Conservation (phyloP, 257 asterid species). For the Solanum habrochaites region DNA sequence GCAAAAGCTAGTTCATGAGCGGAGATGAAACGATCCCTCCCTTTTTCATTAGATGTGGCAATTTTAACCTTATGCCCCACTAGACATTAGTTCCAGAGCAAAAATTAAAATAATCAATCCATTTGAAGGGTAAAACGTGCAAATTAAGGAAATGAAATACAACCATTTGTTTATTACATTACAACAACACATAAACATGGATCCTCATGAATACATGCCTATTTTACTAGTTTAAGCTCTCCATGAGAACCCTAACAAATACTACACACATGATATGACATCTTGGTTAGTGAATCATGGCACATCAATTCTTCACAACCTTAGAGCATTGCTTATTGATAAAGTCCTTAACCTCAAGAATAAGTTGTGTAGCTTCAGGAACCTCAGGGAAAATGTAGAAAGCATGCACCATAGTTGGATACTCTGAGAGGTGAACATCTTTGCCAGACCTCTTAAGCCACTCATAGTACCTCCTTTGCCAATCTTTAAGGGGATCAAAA, state of each 20-base stretch:
- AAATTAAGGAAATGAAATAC: not conserved
- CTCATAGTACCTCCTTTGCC: slow-evolving; percentile 57
- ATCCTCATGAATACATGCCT: not conserved
- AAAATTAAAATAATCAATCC: not conserved
- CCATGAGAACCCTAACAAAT: not conserved
- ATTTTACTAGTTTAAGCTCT: not conserved
- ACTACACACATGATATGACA: not conserved
- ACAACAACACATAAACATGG: not conserved
- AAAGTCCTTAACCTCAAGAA: slow-evolving; percentile 28
- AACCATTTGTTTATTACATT: not conserved
- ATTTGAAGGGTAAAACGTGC: not conserved
- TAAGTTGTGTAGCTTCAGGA: slow-evolving; percentile 35
- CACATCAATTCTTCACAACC: not conserved
- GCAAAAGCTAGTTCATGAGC: not conserved
- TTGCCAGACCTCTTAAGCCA: slow-evolving; percentile 57
- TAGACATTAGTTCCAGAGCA: not conserved
- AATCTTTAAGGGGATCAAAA: slow-evolving; percentile 55
- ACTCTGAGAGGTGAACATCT: slow-evolving; percentile 40
- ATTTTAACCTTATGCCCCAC: not conserved
- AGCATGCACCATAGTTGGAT: slow-evolving; percentile 63
- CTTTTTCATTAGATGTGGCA: not conserved
- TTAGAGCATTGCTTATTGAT: slow-evolving; percentile 28
- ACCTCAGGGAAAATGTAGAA: slow-evolving; percentile 58
- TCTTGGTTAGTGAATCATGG: not conserved
- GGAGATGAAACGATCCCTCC: not conserved